Evolutionary conservation across 768 basidiomycete species (phyloP).

Genomic region (Xanthoconium purpureum): DNA sequence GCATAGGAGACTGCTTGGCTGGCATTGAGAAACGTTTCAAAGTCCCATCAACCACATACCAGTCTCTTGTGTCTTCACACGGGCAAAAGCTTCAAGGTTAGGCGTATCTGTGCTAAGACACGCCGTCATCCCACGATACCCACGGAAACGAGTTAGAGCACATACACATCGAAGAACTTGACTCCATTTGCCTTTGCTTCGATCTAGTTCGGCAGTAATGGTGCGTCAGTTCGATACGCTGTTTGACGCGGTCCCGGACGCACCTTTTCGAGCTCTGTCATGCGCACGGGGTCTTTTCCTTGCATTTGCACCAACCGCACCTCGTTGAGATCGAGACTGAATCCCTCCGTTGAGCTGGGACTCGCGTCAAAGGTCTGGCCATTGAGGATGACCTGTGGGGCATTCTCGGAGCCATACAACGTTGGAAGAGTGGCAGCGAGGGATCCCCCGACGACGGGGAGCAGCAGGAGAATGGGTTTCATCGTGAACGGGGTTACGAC

Average conservation of each 20-base stretch:
- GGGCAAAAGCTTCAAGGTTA: constrained; percentile 46
- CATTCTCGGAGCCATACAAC: constrained; percentile 1
- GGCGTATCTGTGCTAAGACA: constrained; percentile 70
- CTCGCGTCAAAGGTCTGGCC: constrained; percentile 26
- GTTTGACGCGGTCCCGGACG: background rate
- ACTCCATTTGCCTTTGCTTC: constrained; percentile 70
- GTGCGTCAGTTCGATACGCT: background rate
- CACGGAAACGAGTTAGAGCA: background rate
- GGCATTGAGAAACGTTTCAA: background rate
- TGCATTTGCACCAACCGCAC: constrained; percentile 75
- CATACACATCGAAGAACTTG: constrained; percentile 87
- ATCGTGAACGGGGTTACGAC: background rate
- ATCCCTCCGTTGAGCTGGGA: constrained; percentile 39
- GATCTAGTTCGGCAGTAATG: constrained; percentile 45
- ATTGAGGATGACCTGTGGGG: constrained; percentile 24
- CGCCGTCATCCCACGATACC: constrained; percentile 2
- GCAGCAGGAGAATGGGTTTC: constrained; percentile 14
- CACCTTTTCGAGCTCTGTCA: constrained; percentile 90
- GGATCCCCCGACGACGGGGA: constrained; percentile 19
- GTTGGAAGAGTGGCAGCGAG: constrained; percentile 20
- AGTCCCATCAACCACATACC: constrained; percentile 31
- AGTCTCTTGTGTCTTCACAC: constrained; percentile 35
- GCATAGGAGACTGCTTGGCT: constrained; percentile 48
- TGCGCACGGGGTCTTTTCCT: constrained; percentile 67
- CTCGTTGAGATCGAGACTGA: constrained; percentile 68